These are phyloP conservation scores for Cokeromyces recurvatus DNA, from an alignment of 371 early-diverging fungal species.

Conservation along the genomic window DNA sequence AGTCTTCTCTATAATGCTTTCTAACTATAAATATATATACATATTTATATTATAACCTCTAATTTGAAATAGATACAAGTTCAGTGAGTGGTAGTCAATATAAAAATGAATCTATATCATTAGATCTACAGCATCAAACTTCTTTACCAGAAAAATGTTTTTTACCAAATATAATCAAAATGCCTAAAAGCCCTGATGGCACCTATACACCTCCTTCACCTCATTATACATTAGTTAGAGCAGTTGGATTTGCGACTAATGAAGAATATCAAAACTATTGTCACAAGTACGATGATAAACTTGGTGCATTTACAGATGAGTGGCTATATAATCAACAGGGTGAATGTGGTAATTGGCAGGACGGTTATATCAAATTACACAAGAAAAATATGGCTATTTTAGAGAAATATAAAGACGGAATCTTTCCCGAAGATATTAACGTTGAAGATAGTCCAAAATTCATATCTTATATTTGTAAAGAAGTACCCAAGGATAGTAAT, in stretches of 20 bases:
- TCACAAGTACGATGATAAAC: slow-evolving; percentile 18
- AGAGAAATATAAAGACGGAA: slow-evolving; percentile 25
- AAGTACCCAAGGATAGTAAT: slow-evolving; percentile 32
- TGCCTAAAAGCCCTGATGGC: slow-evolving; percentile 29
- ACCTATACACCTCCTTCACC: slow-evolving; percentile 44
- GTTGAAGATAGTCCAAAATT: slow-evolving; percentile 21
- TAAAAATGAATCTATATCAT: neutral
- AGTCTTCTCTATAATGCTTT: no score
- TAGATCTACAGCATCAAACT: neutral
- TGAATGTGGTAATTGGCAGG: slow-evolving; percentile 48
- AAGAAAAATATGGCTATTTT: slow-evolving; percentile 27
- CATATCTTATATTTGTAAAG: slow-evolving; percentile 41
- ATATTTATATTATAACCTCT: neutral
- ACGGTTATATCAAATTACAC: slow-evolving; percentile 29
- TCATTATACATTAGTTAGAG: slow-evolving; percentile 25
- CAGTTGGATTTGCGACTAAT: slow-evolving; percentile 23
- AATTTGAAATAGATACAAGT: neutral
- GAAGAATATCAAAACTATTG: slow-evolving; percentile 37
- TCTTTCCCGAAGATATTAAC: slow-evolving; percentile 16
- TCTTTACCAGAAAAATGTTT: slow-evolving; percentile 1
- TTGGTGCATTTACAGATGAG: slow-evolving; percentile 16
- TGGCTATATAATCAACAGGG: slow-evolving; percentile 24
- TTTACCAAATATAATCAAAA: slow-evolving; percentile 15
- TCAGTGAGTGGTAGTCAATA: no score
- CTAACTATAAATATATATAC: neutral